Evolutionary conservation across 495 filamentous ascomycete genomes (phyloP), one percentile per base, ranked within the genome.

Genomic region (Ramalina intermedia): DNA sequence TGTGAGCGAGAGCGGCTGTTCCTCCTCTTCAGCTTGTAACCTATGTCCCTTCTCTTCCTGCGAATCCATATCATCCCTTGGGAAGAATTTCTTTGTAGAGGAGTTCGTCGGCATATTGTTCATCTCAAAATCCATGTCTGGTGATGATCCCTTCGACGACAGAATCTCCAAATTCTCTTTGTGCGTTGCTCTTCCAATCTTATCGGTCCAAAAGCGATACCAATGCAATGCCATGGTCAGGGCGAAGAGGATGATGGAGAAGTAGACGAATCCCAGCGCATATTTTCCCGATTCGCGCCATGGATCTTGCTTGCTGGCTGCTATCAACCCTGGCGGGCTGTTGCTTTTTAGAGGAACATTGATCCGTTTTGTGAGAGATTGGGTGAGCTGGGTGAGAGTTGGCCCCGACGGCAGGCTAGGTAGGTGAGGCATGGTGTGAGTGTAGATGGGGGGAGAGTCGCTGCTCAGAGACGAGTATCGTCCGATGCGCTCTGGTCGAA

Each of bases 141-240:
- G 78, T 61, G 66, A 82, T 14, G 53, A 73, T 54, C 60, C 70
- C 64, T 57, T 76, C 65, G 61, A 65, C 41, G 55, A 72, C 56
- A 69, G 67, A 8, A 23, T 26, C 61, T 71, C 67, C 58, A 80
- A 70, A 56, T 81, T 75, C 56, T 90, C 81, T 66, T 84, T 85
- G 66, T 87, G 79, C 44, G 87, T 75, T 41, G 84, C 87, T 52
- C 86, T 82, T 52, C 87, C 72, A 43, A 90, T 82, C 67, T 86
- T 88, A 69, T 94, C 87, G 37, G 84, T 84, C 79, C 84, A 91
- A 45, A 76, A 80, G 61, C 93, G 81, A 67, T 84, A 94, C 61
- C 80, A 75, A 52, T 85, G 75, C 58, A 88, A 66, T 12, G 78
- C 58, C 3, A 76, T 63, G 9, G 85, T 73, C 47, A 79, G 49